A percentile compares a stretch with the other conserved stretches of the same genome.
Evolutionary conservation across 805 yeast genomes (phyloP).

Genomic region (Pichia cephalocereana): DNA sequence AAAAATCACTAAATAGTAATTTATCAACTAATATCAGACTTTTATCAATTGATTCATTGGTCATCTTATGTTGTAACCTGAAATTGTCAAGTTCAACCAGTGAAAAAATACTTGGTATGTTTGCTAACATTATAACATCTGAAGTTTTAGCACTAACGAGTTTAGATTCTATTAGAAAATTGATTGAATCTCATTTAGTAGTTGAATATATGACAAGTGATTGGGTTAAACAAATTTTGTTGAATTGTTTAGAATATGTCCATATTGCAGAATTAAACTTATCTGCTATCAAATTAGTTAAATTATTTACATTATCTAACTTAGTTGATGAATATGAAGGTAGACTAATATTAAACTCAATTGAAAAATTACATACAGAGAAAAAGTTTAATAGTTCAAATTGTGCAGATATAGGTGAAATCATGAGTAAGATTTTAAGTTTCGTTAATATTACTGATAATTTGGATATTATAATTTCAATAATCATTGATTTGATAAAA

Average conservation of each 20-base stretch:
- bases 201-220: neutral
- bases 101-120: conserved; percentile 10
- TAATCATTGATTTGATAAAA: conserved; percentile 12
- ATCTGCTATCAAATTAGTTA: conserved; percentile 13
- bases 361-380: conserved; percentile 7
- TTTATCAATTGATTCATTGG: conserved; percentile 18
- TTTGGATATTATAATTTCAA: conserved; percentile 7
- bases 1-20: conserved; percentile 22
- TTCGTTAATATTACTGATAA: conserved; percentile 1
- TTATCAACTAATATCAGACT: conserved; percentile 26
- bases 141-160: conserved; percentile 21
- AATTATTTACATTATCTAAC: conserved; percentile 2
- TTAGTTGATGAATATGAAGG: conserved; percentile 9
- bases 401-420: conserved; percentile 4
- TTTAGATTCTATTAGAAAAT: conserved; percentile 15
- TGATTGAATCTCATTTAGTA: conserved; percentile 10
- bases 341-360: neutral
- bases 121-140: conserved; percentile 18
- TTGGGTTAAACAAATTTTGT: conserved; percentile 17
- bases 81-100: conserved; percentile 2
- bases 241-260: conserved; percentile 13
- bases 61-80: conserved; percentile 12
- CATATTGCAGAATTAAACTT: conserved; percentile 14
- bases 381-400: conserved; percentile 9
- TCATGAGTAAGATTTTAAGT: conserved; percentile 9